Conservation (phyloP, 768 basidiomycete genomes). For the Cystofilobasidium capitatum region DNA sequence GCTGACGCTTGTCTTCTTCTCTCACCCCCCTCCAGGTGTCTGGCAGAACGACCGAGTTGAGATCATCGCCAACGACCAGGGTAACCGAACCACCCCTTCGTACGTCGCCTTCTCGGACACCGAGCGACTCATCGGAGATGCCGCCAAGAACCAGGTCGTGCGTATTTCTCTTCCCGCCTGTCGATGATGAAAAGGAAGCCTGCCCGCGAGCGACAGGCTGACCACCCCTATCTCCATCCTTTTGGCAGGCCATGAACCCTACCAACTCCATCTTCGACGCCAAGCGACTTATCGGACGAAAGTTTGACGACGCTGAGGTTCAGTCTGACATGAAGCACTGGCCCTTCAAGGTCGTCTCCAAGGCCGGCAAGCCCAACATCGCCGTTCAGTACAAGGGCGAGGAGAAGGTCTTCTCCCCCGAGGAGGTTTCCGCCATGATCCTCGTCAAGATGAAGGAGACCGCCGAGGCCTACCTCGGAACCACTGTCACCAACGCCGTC, state of each 20-base stretch:
- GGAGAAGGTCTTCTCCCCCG: slow-evolving; percentile 43
- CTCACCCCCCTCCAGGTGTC: no score
- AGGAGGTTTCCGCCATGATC: slow-evolving; percentile 61
- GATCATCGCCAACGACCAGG: slow-evolving; percentile 54
- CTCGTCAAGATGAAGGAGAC: slow-evolving; percentile 59
- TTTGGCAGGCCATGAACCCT: slow-evolving; percentile 8
- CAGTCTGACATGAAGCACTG: slow-evolving; percentile 49
- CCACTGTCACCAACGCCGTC: slow-evolving; percentile 28
- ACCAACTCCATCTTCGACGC: slow-evolving; percentile 79
- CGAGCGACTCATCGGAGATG: slow-evolving; percentile 97
- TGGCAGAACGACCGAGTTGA: slow-evolving; percentile 99
- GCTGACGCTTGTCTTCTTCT: slow-evolving; percentile 56
- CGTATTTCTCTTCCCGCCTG: slow-evolving; percentile 49
- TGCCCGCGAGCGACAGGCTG: not conserved
- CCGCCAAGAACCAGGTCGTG: slow-evolving; percentile 96
- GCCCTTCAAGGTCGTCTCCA: slow-evolving; percentile 36
- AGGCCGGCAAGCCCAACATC: slow-evolving; percentile 27
- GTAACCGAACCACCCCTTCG: slow-evolving; percentile 82
- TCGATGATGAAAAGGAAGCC: not conserved
- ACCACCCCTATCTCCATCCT: not conserved
- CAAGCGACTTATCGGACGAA: slow-evolving; percentile 61
- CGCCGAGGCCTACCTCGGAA: slow-evolving; percentile 55
- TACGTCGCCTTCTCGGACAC: slow-evolving; percentile 67
- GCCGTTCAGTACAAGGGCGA: slow-evolving; percentile 25
- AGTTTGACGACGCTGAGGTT: slow-evolving; percentile 45